Evolutionary conservation across 2,329 filamentous ascomycete genomes (phyloP).

Genomic region (Dactylellina leptospora): DNA sequence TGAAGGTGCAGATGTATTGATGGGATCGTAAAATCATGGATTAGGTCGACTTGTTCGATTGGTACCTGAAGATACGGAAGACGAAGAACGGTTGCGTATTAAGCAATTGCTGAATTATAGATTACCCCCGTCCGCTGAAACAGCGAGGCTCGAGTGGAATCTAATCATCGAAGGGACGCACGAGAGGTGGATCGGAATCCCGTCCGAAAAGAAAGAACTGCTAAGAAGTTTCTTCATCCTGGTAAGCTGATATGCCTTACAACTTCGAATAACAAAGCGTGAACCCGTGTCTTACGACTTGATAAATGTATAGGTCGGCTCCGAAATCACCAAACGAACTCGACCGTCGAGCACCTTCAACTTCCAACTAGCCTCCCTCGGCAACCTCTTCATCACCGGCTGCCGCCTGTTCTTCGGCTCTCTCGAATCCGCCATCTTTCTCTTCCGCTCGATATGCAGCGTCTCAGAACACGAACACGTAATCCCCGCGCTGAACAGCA

Average conservation of each 20-base stretch:
- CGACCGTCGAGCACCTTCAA: conserved; percentile 78
- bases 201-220: conserved; percentile 77
- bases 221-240: conserved; percentile 80
- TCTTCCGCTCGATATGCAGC: conserved; percentile 85
- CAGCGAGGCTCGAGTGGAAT: conserved; percentile 82
- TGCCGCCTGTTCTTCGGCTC: conserved; percentile 89
- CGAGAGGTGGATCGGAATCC: conserved; percentile 73
- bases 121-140: conserved; percentile 69
- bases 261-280: neutral
- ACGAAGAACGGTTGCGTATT: conserved; percentile 76
- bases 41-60: conserved; percentile 85
- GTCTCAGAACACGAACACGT: conserved; percentile 80
- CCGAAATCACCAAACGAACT: conserved; percentile 77
- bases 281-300: neutral
- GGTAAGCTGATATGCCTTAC: conserved; percentile 60
- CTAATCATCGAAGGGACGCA: conserved; percentile 87
- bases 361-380: conserved; percentile 78
- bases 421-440: conserved; percentile 90
- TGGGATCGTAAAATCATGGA: neutral
- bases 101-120: conserved; percentile 88
- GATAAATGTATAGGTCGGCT: conserved; percentile 11
- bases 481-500: conserved; percentile 90
- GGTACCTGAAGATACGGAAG: conserved; percentile 73
- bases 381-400: conserved; percentile 82
- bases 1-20: too few species aligned